A percentile compares a stretch with the other conserved stretches of the same genome.
These are phyloP conservation scores for Claviceps purpurea DNA, from an alignment of 2,329 filamentous ascomycete species.

Conservation along the genomic window DNA sequence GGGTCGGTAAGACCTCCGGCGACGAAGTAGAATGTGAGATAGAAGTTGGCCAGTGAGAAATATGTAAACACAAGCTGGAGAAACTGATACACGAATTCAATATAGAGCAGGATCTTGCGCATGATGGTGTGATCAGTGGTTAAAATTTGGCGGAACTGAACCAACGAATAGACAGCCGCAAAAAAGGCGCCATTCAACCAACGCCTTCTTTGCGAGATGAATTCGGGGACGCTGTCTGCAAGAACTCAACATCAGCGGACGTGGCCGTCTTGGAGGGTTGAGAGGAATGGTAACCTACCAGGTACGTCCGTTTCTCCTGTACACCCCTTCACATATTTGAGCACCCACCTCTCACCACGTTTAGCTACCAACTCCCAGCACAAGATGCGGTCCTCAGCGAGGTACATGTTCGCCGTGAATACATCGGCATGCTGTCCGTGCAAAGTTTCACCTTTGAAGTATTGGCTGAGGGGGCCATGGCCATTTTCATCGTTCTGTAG, in stretches of 20 bases:
- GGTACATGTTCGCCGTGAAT: constrained; percentile 94
- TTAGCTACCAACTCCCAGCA: constrained; percentile 96
- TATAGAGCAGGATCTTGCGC: constrained; percentile 81
- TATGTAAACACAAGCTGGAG: constrained; percentile 89
- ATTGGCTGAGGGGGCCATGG: constrained; percentile 88
- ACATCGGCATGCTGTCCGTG: constrained; percentile 94
- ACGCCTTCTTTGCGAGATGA: constrained; percentile 87
- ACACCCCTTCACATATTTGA: constrained; percentile 95
- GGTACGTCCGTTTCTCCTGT: constrained; percentile 97
- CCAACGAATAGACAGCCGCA: constrained; percentile 90
- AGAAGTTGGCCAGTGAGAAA: constrained; percentile 98
- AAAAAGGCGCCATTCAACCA: constrained; percentile 99
- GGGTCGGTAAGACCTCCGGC: constrained; percentile 76
- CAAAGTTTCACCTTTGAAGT: constrained; percentile 97
- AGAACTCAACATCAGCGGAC: constrained; percentile 13
- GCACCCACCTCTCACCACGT: constrained; percentile 83
- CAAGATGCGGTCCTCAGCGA: constrained; percentile 79
- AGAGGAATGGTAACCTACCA: constrained; percentile 43
- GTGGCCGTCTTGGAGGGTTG: not conserved
- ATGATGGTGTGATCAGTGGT: constrained; percentile 77
- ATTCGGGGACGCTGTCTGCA: constrained; percentile 79
- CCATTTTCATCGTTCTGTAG: constrained; percentile 94
- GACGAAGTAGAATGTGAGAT: constrained; percentile 96
- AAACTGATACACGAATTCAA: constrained; percentile 93
- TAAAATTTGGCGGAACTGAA: constrained; percentile 92